phyloP scores from a whole-genome alignment of 768 basidiomycete species.

The Russula lepida region DNA sequence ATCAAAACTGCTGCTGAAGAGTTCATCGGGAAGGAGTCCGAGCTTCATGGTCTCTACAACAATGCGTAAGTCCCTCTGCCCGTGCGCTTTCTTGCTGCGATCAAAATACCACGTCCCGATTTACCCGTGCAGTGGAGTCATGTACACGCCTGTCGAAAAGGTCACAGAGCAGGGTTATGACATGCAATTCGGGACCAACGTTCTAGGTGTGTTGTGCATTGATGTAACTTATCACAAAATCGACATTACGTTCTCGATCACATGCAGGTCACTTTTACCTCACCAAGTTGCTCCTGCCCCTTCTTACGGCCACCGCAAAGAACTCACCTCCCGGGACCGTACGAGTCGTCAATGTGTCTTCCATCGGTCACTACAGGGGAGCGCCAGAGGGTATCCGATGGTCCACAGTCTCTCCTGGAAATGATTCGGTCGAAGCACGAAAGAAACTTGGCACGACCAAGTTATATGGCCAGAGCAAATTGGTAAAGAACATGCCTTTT shows the following conservation, averaged over 20 bases:
- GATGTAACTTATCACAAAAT: not conserved
- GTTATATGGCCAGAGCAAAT: conserved; percentile 19
- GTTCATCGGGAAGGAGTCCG: conserved; percentile 26
- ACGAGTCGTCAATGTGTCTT: conserved; percentile 25
- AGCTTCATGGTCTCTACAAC: conserved; percentile 30
- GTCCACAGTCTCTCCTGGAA: conserved; percentile 3
- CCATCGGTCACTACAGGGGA: conserved; percentile 23
- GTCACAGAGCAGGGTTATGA: conserved; percentile 29
- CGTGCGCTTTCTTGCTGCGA: no score
- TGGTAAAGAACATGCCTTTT: not conserved
- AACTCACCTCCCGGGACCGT: conserved; percentile 25
- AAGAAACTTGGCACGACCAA: conserved; percentile 11
- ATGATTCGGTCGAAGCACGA: not conserved
- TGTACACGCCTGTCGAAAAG: conserved; percentile 28
- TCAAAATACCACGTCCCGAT: not conserved
- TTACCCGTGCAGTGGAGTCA: conserved; percentile 27
- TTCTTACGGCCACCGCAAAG: conserved; percentile 26
- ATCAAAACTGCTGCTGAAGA: conserved; percentile 31
- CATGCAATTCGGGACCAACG: conserved; percentile 31
- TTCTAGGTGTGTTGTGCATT: conserved; percentile 21
- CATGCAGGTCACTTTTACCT: conserved; percentile 29
- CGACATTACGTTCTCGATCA: not conserved
- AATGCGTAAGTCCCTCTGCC: conserved; percentile 27
- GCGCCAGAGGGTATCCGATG: conserved; percentile 23
- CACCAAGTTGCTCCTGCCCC: conserved; percentile 29